A percentile compares a stretch with the other conserved stretches of the same genome.
Evolutionary conservation across 2,329 filamentous ascomycete genomes (phyloP).

Genomic region (Canariomyces notabilis): DNA sequence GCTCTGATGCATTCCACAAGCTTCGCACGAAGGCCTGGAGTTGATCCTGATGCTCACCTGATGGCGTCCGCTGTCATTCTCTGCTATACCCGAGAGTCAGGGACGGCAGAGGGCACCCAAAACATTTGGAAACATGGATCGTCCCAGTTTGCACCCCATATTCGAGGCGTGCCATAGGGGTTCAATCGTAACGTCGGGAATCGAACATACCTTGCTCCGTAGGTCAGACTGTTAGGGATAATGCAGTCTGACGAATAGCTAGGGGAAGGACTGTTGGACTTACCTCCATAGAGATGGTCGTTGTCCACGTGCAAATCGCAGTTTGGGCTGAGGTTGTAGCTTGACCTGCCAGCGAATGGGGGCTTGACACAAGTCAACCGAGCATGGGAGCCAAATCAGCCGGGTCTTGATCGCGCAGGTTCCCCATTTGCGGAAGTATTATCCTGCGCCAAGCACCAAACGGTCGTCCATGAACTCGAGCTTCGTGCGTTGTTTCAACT

Average conservation of each 20-base stretch:
- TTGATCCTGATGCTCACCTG: no score
- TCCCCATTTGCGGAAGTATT: constrained; percentile 14
- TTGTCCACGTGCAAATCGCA: constrained; percentile 17
- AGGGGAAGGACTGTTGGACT: not conserved
- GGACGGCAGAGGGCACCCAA: no score
- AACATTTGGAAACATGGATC: no score
- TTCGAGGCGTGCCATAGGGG: no score
- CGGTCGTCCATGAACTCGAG: constrained; percentile 3
- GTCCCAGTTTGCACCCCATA: no score
- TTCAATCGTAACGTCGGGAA: no score
- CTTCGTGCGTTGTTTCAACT: constrained; percentile 11
- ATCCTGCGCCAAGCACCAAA: constrained; percentile 17
- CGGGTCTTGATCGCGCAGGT: constrained; percentile 18
- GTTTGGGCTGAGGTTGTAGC: constrained; percentile 15
- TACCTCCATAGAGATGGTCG: not conserved
- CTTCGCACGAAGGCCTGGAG: no score
- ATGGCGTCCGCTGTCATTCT: no score
- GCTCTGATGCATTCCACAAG: not conserved
- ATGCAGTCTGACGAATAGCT: not conserved
- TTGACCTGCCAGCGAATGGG: constrained; percentile 22
- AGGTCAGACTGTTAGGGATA: no score
- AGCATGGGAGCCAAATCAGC: constrained; percentile 17
- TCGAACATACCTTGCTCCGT: no score
- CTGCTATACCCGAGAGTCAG: no score
- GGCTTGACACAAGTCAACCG: constrained; percentile 27